These are phyloP conservation scores for Clathrospora elynae DNA, from an alignment of 2,329 filamentous ascomycete genomes.

Conservation along the genomic window DNA sequence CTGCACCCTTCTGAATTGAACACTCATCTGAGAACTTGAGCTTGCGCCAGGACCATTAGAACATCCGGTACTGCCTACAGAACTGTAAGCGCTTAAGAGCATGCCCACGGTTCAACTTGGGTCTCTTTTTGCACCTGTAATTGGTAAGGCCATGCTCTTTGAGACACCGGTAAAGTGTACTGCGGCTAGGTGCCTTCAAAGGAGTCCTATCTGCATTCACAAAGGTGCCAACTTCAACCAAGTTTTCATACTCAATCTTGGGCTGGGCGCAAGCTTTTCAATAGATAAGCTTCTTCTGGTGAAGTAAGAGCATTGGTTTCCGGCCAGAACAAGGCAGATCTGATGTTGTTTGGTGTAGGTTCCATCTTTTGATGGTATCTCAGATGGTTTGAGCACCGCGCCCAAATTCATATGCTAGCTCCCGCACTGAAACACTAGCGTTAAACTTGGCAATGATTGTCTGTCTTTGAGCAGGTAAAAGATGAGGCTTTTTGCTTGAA, in stretches of 20 bases:
- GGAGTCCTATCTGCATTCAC: no score
- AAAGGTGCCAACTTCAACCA: no score
- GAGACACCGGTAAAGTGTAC: no score
- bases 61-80: slow-evolving; percentile 6
- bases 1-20: slow-evolving; percentile 19
- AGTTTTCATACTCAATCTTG: slow-evolving; percentile 14
- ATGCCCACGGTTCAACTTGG: slow-evolving; percentile 1
- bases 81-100: slow-evolving; percentile 1
- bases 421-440: neutral
- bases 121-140: slow-evolving; percentile 4
- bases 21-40: slow-evolving; percentile 21
- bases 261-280: slow-evolving; percentile 1
- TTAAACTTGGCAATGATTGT: neutral
- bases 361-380: neutral
- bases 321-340: slow-evolving; percentile 3
- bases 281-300: slow-evolving; percentile 5
- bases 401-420: neutral
- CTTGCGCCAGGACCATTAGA: slow-evolving; percentile 3
- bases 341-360: neutral
- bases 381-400: neutral
- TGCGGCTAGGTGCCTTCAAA: no score
- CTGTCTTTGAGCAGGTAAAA: neutral
- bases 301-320: neutral
- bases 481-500: neutral
- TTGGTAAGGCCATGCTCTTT: slow-evolving; percentile 5